phyloP scores from a whole-genome alignment of 805 yeast species.

The Cyberlindnera japonica region DNA sequence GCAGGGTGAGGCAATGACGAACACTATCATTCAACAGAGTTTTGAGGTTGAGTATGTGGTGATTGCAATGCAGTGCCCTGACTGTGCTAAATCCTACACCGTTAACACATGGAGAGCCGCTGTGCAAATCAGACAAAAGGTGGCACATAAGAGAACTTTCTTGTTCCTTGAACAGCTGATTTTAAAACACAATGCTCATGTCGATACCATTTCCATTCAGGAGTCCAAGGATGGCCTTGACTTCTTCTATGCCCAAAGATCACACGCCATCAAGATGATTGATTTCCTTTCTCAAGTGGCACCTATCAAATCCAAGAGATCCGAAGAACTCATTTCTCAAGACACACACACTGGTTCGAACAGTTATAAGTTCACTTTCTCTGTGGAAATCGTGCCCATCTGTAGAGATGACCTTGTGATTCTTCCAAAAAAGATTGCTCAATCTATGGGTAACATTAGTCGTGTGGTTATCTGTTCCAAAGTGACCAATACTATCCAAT shows the following conservation, averaged over 20 bases:
- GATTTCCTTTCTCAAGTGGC: constrained; percentile 84
- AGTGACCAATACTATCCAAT: constrained; percentile 77
- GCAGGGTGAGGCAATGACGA: constrained; percentile 93
- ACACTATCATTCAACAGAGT: constrained; percentile 88
- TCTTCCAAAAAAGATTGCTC: constrained; percentile 83
- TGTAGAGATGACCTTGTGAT: constrained; percentile 96
- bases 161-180: constrained; percentile 93
- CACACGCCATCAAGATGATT: constrained; percentile 91
- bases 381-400: constrained; percentile 92
- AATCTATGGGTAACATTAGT: constrained; percentile 75
- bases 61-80: constrained; percentile 95
- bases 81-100: constrained; percentile 96
- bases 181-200: constrained; percentile 87
- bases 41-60: constrained; percentile 94
- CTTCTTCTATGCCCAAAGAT: constrained; percentile 82
- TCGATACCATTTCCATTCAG: constrained; percentile 88
- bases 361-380: constrained; percentile 83
- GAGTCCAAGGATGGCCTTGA: constrained; percentile 94
- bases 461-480: constrained; percentile 82
- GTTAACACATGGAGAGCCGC: constrained; percentile 98
- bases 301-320: constrained; percentile 77
- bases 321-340: constrained; percentile 86
- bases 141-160: constrained; percentile 93
- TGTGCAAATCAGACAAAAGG: constrained; percentile 97
- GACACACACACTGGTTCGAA: constrained; percentile 91